phyloP scores from a whole-genome alignment of 2,329 filamentous ascomycete genomes.

The Ascosphaera aggregata region DNA sequence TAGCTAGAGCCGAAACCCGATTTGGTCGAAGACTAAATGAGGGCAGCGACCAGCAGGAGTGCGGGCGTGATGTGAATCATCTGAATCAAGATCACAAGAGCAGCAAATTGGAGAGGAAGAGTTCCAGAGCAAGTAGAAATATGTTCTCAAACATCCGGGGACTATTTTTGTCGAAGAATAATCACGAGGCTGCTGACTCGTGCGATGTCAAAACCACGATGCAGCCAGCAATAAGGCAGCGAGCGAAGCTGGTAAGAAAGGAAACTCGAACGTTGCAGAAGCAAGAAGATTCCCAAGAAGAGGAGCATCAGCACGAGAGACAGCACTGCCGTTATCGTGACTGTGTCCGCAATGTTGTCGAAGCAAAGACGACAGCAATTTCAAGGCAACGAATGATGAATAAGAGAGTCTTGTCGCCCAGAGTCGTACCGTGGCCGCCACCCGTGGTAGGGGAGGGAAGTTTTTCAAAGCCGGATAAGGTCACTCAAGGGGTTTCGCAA shows the following conservation, averaged over 20 bases:
- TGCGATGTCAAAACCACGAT: not conserved
- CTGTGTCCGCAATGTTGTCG: too few relatives aligned
- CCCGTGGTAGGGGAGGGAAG: not conserved
- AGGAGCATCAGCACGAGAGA: not conserved
- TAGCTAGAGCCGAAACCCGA: not conserved
- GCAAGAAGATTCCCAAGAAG: not conserved
- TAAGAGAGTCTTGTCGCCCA: not conserved
- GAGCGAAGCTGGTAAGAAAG: not conserved
- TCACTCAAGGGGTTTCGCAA: too few relatives aligned
- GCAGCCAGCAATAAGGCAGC: not conserved
- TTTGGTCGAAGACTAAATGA: too few relatives aligned
- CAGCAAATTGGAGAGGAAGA: not conserved
- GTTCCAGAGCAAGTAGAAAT: not conserved
- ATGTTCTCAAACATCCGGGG: not conserved
- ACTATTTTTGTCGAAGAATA: not conserved
- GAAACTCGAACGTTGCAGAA: not conserved
- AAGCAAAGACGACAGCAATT: too few relatives aligned
- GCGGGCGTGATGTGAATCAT: too few relatives aligned
- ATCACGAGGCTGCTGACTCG: not conserved
- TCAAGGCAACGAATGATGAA: not conserved
- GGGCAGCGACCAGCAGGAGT: too few relatives aligned
- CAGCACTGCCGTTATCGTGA: not conserved
- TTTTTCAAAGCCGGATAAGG: not conserved
- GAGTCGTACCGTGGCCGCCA: not conserved
- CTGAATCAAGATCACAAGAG: not conserved